Percentiles rank a stretch among this genome's conserved stretches.
Conservation (phyloP, 768 basidiomycete species). For the Pilatotrama ljubarskyi region DNA sequence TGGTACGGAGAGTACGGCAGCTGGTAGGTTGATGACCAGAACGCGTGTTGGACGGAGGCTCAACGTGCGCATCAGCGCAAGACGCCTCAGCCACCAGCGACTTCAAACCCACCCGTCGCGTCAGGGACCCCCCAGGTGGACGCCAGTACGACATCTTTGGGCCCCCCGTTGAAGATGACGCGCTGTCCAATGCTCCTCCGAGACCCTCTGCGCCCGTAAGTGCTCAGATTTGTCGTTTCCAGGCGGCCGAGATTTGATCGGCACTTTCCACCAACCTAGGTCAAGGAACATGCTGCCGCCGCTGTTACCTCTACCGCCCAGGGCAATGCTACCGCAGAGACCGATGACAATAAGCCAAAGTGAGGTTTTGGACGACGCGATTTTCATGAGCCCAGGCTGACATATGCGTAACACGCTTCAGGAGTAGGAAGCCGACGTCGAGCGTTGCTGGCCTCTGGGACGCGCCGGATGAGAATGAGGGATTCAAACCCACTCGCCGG, state of each 20-base stretch:
- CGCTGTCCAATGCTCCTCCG: constrained; percentile 56
- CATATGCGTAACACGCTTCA: constrained; percentile 35
- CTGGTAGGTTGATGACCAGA: neutral
- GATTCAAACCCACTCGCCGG: constrained; percentile 72
- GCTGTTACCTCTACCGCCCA: neutral
- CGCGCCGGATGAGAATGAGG: constrained; percentile 36
- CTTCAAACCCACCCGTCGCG: constrained; percentile 58
- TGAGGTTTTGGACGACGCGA: neutral
- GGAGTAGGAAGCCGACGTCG: constrained; percentile 47
- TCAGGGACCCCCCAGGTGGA: constrained; percentile 55
- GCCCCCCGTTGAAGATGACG: constrained; percentile 51
- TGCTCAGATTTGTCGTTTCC: too few species aligned
- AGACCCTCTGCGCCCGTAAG: constrained; percentile 20
- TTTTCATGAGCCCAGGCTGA: neutral
- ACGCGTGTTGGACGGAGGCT: too few species aligned
- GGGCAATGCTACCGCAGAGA: neutral
- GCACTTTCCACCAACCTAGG: too few species aligned
- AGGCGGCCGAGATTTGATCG: too few species aligned
- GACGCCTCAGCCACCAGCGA: constrained; percentile 28
- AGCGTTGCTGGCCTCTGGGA: constrained; percentile 39
- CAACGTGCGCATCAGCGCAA: neutral
- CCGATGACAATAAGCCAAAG: neutral
- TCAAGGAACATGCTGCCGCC: neutral
- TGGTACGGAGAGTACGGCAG: constrained; percentile 6
- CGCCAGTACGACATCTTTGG: constrained; percentile 51